Conservation (phyloP, 2,329 filamentous ascomycete genomes). For the Colletotrichum sp. region DNA sequence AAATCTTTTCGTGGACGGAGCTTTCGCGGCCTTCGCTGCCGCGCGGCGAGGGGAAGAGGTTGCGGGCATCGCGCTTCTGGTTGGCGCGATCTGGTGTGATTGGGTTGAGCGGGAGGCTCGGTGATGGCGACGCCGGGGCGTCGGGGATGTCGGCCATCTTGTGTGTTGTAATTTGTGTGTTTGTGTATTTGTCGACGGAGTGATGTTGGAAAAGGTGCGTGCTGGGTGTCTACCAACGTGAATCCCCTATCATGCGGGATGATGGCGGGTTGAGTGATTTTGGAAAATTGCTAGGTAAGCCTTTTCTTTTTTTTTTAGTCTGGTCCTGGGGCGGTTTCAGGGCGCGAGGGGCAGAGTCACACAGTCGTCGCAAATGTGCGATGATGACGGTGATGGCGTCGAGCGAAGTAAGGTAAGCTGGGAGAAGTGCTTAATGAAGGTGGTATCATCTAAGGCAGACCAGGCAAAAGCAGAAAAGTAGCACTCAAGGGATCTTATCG, state of each 20-base stretch:
- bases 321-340: background rate
- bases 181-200: background rate
- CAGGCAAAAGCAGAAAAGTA: background rate
- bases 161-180: background rate
- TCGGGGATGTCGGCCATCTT: constrained; percentile 51
- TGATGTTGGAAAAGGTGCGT: background rate
- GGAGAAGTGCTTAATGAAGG: background rate
- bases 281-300: background rate
- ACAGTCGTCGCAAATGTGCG: background rate
- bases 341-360: background rate
- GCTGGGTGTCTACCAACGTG: background rate
- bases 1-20: constrained; percentile 70
- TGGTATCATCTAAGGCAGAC: constrained; percentile 11
- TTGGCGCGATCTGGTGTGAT: constrained; percentile 70
- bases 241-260: background rate
- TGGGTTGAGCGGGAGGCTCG: constrained; percentile 60
- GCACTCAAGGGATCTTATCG: background rate
- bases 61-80: constrained; percentile 44
- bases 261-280: background rate
- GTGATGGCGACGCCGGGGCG: constrained; percentile 49
- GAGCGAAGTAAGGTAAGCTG: background rate
- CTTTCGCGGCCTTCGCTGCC: constrained; percentile 52
- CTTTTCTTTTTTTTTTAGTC: background rate
- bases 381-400: background rate
- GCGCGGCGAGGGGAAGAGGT: constrained; percentile 39